A percentile compares a stretch with the other conserved stretches of the same genome.
Evolutionary conservation across 139 green algal species (phyloP).

Genomic region (Limnomonas spitsbergensis): DNA sequence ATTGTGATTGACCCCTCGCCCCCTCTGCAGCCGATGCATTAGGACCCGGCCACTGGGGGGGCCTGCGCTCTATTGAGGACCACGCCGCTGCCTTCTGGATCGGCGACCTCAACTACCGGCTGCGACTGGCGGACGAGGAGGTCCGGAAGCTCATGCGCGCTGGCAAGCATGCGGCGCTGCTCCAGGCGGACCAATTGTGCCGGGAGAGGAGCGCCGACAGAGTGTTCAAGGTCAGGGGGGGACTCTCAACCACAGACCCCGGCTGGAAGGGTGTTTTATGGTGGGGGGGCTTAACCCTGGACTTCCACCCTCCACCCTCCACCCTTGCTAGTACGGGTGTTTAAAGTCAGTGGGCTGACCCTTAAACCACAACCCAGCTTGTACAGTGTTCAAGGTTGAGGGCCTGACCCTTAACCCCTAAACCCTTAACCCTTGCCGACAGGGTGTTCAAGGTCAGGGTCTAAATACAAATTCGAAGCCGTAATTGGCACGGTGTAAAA

Average conservation of each 20-base stretch:
- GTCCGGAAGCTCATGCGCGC: constrained; percentile 27
- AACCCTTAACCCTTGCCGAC: too few relatives aligned
- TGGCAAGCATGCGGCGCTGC: constrained; percentile 38
- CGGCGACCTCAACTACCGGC: constrained; percentile 90
- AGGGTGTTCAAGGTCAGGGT: too few relatives aligned
- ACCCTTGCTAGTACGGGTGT: too few relatives aligned
- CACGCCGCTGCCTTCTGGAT: constrained; percentile 71
- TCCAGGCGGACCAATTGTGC: constrained; percentile 62
- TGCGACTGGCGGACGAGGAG: constrained; percentile 38
- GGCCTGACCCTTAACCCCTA: too few relatives aligned
- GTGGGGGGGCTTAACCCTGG: too few relatives aligned
- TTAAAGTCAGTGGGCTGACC: too few relatives aligned
- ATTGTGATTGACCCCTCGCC: background rate
- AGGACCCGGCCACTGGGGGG: constrained; percentile 40
- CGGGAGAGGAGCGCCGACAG: constrained; percentile 45
- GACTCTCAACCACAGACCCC: background rate
- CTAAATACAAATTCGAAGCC: too few relatives aligned
- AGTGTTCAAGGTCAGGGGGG: constrained; percentile 53
- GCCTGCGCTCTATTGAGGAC: constrained; percentile 22
- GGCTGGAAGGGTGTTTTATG: background rate
- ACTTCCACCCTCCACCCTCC: too few relatives aligned
- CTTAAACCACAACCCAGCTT: too few relatives aligned
- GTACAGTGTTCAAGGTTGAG: too few relatives aligned
- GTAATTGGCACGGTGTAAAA: too few relatives aligned
- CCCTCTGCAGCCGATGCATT: constrained; percentile 1